phyloP scores from a whole-genome alignment of 148 eudicot species.

The Dysphania ambrosioides region DNA sequence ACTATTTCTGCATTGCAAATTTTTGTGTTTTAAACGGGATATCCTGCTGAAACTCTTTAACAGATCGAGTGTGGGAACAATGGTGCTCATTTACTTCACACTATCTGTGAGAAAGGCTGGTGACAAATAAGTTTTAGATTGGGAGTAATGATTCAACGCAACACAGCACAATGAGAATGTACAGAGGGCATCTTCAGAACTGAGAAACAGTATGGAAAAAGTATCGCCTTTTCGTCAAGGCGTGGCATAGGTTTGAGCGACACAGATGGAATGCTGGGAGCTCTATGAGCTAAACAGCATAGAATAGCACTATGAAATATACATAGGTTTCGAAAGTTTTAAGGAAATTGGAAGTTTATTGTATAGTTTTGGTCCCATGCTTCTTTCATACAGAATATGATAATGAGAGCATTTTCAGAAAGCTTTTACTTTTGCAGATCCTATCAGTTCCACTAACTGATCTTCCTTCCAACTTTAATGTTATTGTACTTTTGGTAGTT shows the following conservation, averaged over 20 bases:
- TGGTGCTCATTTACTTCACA: constrained; percentile 72
- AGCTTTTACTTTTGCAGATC: not conserved
- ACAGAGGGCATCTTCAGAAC: constrained; percentile 18
- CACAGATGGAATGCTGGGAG: constrained; percentile 11
- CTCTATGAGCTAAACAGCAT: constrained; percentile 16
- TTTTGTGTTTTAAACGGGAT: not conserved
- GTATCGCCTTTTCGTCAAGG: not conserved
- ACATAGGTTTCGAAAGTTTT: not conserved
- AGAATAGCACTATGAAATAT: constrained; percentile 16
- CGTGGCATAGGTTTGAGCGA: constrained; percentile 13
- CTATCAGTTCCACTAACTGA: not conserved
- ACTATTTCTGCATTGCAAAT: not conserved
- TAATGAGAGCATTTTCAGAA: constrained; percentile 12
- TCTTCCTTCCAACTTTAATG: not conserved
- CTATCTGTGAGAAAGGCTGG: constrained; percentile 42
- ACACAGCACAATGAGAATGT: constrained; percentile 17
- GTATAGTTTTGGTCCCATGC: constrained; percentile 22
- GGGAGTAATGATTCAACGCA: constrained; percentile 25
- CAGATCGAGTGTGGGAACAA: constrained; percentile 84
- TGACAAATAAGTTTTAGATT: constrained; percentile 35
- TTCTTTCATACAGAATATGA: constrained; percentile 9
- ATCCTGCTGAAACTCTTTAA: not conserved
- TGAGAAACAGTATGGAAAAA: constrained; percentile 15
- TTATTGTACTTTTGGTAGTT: constrained; percentile 1
- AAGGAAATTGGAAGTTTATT: constrained; percentile 9